Conservation (phyloP, 2,329 filamentous ascomycete genomes). For the Sporothrix mexicana region DNA sequence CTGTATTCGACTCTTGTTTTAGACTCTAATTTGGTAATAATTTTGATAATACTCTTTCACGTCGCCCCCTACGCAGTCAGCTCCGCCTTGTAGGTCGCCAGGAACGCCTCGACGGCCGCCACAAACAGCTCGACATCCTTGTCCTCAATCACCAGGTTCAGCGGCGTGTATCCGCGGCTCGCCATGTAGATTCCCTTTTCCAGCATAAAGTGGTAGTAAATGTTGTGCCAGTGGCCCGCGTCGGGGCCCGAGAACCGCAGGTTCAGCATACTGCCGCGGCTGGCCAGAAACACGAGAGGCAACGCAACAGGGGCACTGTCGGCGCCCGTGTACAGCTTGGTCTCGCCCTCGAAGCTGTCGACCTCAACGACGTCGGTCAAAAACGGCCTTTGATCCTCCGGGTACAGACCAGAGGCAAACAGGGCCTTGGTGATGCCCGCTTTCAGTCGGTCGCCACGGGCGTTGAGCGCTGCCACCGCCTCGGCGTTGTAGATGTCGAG, state of each 20-base stretch:
- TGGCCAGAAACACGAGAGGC: constrained; percentile 37
- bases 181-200: constrained; percentile 41
- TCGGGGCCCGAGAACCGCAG: constrained; percentile 48
- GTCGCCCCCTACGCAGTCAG: constrained; percentile 14
- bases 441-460: constrained; percentile 43
- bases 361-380: constrained; percentile 33
- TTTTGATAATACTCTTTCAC: too few species aligned
- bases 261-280: constrained; percentile 44
- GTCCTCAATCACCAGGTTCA: constrained; percentile 40
- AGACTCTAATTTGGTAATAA: too few species aligned
- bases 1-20: too few species aligned
- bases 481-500: constrained; percentile 47
- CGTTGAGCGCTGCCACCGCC: constrained; percentile 44
- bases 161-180: constrained; percentile 39
- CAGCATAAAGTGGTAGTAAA: constrained; percentile 42
- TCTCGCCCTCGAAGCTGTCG: constrained; percentile 32
- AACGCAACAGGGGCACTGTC: constrained; percentile 27
- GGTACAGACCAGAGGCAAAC: constrained; percentile 41
- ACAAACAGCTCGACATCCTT: constrained; percentile 39
- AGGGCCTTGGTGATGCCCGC: constrained; percentile 41
- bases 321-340: constrained; percentile 26
- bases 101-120: constrained; percentile 33
- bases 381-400: constrained; percentile 31
- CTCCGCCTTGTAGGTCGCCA: constrained; percentile 26
- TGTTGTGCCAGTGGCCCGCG: constrained; percentile 35